Percentiles rank a stretch among this genome's conserved stretches.
Evolutionary conservation across 1,284 basidiomycete genomes (phyloP).

Genomic region (Schizophyllum commune): DNA sequence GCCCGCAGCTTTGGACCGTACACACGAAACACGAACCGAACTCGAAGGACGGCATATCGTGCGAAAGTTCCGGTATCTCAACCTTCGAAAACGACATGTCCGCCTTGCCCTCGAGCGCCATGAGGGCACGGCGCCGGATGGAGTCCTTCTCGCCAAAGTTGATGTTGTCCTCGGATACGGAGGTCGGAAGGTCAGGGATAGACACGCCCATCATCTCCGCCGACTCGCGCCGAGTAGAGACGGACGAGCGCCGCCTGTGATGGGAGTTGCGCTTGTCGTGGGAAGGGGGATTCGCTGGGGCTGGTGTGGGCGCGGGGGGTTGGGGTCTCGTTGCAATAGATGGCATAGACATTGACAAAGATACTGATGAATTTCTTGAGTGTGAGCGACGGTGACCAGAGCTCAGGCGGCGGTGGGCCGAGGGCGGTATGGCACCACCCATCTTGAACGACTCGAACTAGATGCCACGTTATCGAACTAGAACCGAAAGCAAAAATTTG

Average conservation of each 20-base stretch:
- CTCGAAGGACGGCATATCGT: background rate
- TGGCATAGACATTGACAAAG: constrained; percentile 29
- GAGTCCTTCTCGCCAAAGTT: constrained; percentile 69
- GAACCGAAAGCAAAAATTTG: background rate
- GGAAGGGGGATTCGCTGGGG: constrained; percentile 20
- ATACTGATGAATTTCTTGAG: constrained; percentile 56
- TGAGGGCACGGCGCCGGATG: constrained; percentile 67
- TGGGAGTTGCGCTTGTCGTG: constrained; percentile 63
- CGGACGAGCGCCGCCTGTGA: constrained; percentile 74
- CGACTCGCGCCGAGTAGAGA: constrained; percentile 75
- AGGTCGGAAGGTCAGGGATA: constrained; percentile 50
- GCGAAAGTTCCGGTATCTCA: constrained; percentile 66
- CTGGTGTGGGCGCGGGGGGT: constrained; percentile 26
- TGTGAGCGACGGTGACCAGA: constrained; percentile 59
- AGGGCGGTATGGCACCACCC: constrained; percentile 6
- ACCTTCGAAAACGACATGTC: constrained; percentile 61
- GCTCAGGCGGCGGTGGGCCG: constrained; percentile 12
- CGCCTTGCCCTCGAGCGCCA: constrained; percentile 71
- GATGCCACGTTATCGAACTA: background rate
- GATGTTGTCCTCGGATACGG: constrained; percentile 53
- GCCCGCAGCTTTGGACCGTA: constrained; percentile 16
- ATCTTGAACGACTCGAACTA: constrained; percentile 17
- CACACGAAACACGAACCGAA: background rate
- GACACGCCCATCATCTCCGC: constrained; percentile 78
- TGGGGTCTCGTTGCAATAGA: constrained; percentile 23